Conservation (phyloP, 139 green algal species). For the Volvox africanus region DNA sequence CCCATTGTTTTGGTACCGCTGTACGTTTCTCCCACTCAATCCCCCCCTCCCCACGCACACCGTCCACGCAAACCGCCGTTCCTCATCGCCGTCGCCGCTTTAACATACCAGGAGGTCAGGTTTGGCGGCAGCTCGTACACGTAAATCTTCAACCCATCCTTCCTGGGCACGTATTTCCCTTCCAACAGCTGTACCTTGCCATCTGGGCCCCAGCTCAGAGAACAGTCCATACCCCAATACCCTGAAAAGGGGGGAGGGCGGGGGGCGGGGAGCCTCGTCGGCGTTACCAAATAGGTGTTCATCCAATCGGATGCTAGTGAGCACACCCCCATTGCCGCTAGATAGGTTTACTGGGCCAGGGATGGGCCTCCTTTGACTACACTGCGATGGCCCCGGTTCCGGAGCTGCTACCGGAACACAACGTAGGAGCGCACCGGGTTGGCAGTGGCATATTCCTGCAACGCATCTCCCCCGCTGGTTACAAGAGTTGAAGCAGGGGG, state of each 20-base stretch:
- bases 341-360: too few relatives aligned
- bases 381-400: too few relatives aligned
- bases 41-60: not conserved
- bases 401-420: too few relatives aligned
- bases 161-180: constrained; percentile 39
- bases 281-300: too few relatives aligned
- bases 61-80: too few relatives aligned
- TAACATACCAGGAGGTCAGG: constrained; percentile 32
- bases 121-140: constrained; percentile 58
- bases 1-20: too few relatives aligned
- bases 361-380: too few relatives aligned
- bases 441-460: constrained; percentile 30
- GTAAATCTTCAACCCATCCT: constrained; percentile 35
- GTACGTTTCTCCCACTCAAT: not conserved
- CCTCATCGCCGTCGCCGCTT: too few relatives aligned
- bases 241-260: not conserved
- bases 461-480: constrained; percentile 29
- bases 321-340: too few relatives aligned
- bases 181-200: constrained; percentile 27
- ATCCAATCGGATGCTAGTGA: too few relatives aligned
- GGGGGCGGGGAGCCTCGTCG: too few relatives aligned
- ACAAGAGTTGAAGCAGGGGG: constrained; percentile 44
- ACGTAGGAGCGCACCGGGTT: not conserved
- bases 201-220: constrained; percentile 5
- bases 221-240: constrained; percentile 49